Conservation (phyloP, 352 stramenopile species). For the Aphanomyces invadans region DNA sequence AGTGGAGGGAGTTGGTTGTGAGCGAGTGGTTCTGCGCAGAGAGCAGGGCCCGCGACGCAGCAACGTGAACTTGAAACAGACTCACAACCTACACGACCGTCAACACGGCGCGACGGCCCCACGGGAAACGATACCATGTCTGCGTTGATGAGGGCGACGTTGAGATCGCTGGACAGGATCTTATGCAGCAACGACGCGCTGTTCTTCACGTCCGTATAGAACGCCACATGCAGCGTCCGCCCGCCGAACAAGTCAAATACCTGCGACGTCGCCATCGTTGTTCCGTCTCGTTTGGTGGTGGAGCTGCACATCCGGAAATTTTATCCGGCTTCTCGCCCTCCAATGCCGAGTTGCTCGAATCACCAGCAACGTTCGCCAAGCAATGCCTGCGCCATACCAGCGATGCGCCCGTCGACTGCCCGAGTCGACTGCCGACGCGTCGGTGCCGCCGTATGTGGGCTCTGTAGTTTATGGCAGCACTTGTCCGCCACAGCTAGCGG, state of each 20-base stretch:
- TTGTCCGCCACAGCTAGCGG: no score
- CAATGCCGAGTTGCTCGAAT: no score
- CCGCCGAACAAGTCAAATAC: not conserved
- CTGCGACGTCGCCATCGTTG: not conserved
- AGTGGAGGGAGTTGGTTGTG: conserved; percentile 69
- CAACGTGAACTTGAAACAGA: conserved; percentile 67
- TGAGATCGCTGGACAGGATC: conserved; percentile 54
- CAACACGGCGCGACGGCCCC: not conserved
- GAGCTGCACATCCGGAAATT: no score
- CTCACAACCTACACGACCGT: conserved; percentile 65
- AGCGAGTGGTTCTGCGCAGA: conserved; percentile 46
- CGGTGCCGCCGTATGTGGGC: no score
- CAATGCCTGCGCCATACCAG: no score
- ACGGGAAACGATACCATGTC: conserved; percentile 35
- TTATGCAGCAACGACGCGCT: conserved; percentile 42
- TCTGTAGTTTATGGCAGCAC: no score
- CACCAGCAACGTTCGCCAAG: no score
- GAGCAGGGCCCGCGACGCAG: conserved; percentile 59
- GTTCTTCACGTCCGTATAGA: conserved; percentile 71
- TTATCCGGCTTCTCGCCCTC: no score
- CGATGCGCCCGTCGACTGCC: no score
- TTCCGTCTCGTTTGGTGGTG: no score
- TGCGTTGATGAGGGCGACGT: conserved; percentile 68
- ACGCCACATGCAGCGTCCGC: conserved; percentile 57
- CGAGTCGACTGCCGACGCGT: no score